Evolutionary conservation across 2,329 filamentous ascomycete species (phyloP).

Genomic region (Helotiales sp.): DNA sequence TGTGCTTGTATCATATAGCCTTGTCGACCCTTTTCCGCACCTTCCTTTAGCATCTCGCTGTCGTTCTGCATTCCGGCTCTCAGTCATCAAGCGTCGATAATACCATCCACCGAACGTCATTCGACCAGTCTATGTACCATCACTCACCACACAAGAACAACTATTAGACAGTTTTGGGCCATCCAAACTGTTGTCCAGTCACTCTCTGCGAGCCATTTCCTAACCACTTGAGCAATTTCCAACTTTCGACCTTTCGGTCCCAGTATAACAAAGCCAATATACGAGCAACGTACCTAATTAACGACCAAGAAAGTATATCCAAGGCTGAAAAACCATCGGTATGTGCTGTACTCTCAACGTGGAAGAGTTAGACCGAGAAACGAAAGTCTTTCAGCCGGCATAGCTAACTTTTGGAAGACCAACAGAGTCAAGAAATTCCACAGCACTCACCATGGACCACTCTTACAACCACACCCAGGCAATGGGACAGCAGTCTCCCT

Average conservation of each 20-base stretch:
- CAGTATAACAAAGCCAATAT: slow-evolving; percentile 17
- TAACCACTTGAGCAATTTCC: slow-evolving; percentile 19
- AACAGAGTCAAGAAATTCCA: slow-evolving; percentile 9
- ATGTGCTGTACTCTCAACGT: slow-evolving; percentile 11
- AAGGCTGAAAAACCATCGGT: slow-evolving; percentile 16
- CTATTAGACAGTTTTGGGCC: slow-evolving; percentile 36
- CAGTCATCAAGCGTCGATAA: slow-evolving; percentile 29
- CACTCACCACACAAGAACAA: slow-evolving; percentile 29
- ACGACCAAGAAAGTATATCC: slow-evolving; percentile 8
- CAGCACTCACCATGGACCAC: slow-evolving; percentile 33
- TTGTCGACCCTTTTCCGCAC: slow-evolving; percentile 36
- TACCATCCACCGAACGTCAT: slow-evolving; percentile 13
- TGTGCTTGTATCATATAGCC: slow-evolving; percentile 34
- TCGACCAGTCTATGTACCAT: slow-evolving; percentile 36
- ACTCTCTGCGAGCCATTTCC: slow-evolving; percentile 34
- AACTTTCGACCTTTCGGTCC: slow-evolving; percentile 9
- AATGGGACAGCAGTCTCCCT: slow-evolving; percentile 73
- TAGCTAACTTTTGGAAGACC: slow-evolving; percentile 29
- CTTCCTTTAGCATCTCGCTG: slow-evolving; percentile 37
- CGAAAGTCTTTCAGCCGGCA: slow-evolving; percentile 3
- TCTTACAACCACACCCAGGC: slow-evolving; percentile 44
- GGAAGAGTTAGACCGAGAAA: not conserved
- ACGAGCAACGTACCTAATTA: slow-evolving; percentile 22
- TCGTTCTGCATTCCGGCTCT: slow-evolving; percentile 30
- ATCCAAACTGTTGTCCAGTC: slow-evolving; percentile 38